Evolutionary conservation across 768 basidiomycete genomes (phyloP).

Genomic region (Amanita pseudoporphyria): DNA sequence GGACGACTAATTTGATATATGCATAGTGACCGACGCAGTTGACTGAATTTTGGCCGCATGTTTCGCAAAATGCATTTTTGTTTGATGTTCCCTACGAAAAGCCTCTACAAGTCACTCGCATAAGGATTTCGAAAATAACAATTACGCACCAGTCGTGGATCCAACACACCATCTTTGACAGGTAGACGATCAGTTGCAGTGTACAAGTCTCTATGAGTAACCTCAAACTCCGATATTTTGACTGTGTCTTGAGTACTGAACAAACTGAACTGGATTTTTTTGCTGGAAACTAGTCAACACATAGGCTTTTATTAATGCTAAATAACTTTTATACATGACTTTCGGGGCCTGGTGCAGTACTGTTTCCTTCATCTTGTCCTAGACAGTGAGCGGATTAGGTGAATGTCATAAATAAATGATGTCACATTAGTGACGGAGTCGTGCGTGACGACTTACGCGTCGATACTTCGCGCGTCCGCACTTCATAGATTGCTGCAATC

Average conservation of each 20-base stretch:
- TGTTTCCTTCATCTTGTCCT: constrained; percentile 60
- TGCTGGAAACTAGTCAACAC: constrained; percentile 37
- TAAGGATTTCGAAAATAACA: not conserved
- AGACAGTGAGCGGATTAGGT: not conserved
- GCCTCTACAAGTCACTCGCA: not conserved
- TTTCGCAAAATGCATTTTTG: constrained; percentile 88
- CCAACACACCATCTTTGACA: constrained; percentile 87
- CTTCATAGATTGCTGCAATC: constrained; percentile 19
- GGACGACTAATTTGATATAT: constrained; percentile 94
- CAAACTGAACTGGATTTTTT: constrained; percentile 92
- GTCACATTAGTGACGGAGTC: constrained; percentile 6
- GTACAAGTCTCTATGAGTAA: constrained; percentile 89
- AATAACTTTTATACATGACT: constrained; percentile 51
- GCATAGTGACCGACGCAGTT: constrained; percentile 99
- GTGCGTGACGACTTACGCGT: constrained; percentile 53
- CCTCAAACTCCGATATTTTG: constrained; percentile 92
- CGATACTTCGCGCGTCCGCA: constrained; percentile 10
- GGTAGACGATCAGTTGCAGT: constrained; percentile 75
- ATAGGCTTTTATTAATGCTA: not conserved
- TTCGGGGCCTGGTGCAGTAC: constrained; percentile 75
- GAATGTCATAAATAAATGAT: not conserved
- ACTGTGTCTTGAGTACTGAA: constrained; percentile 94
- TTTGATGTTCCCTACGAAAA: constrained; percentile 79
- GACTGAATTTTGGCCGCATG: constrained; percentile 83
- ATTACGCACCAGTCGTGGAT: constrained; percentile 70